Conservation (phyloP, 176 grass and related monocot genomes). For the Aegilops tauschii region DNA sequence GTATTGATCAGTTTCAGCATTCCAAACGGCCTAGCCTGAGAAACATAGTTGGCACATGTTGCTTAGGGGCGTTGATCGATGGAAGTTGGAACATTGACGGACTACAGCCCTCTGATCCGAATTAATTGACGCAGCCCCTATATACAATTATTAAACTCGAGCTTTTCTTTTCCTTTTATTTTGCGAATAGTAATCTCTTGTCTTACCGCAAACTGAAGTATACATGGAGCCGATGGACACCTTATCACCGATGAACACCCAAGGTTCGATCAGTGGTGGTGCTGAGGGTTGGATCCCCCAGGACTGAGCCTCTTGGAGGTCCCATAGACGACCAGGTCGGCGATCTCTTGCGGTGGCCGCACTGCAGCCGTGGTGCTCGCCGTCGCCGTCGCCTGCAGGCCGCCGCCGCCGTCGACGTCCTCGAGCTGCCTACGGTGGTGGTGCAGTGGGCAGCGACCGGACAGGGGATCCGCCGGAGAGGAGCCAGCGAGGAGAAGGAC, state of each 20-base stretch:
- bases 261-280: conserved; percentile 53
- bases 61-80: no score
- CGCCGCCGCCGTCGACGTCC: background rate
- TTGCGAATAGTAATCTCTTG: no score
- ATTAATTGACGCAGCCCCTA: no score
- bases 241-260: background rate
- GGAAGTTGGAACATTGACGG: no score
- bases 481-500: background rate
- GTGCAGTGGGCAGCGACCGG: conserved; percentile 1
- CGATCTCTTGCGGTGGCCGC: background rate
- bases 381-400: background rate
- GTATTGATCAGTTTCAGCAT: no score
- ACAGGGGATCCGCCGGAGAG: background rate
- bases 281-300: conserved; percentile 75
- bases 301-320: conserved; percentile 64
- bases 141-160: no score
- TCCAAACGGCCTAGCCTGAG: no score
- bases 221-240: background rate
- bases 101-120: no score
- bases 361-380: background rate
- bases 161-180: no score
- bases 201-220: background rate
- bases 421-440: background rate
- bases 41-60: no score
- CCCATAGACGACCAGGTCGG: background rate